These are phyloP conservation scores for Stagonosporopsis vannaccii DNA, from an alignment of 2,329 filamentous ascomycete genomes.

Conservation along the genomic window DNA sequence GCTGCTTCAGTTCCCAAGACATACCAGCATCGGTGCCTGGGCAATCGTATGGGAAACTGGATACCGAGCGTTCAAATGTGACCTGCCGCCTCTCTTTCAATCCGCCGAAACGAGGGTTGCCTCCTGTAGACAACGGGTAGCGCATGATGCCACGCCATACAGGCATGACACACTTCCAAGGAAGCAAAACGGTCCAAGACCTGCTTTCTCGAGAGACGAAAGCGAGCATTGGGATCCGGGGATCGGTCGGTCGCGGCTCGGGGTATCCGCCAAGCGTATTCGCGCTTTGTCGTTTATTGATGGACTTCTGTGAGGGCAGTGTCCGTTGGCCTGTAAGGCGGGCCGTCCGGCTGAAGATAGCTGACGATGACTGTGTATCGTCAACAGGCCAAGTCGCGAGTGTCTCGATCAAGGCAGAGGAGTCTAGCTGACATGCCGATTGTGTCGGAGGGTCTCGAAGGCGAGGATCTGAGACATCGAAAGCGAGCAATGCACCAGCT, in stretches of 20 bases:
- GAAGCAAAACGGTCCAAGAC: constrained; percentile 83
- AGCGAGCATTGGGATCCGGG: constrained; percentile 78
- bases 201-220: constrained; percentile 64
- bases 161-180: constrained; percentile 86
- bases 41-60: constrained; percentile 89
- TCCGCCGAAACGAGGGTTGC: constrained; percentile 83
- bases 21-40: constrained; percentile 80
- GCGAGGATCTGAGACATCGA: constrained; percentile 80
- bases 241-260: constrained; percentile 66
- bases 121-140: constrained; percentile 78
- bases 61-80: constrained; percentile 76
- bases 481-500: constrained; percentile 71
- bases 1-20: constrained; percentile 76
- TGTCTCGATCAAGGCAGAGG: constrained; percentile 56
- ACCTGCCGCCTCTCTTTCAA: constrained; percentile 81
- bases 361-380: constrained; percentile 53
- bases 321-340: constrained; percentile 71
- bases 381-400: constrained; percentile 75
- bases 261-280: constrained; percentile 70
- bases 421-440: constrained; percentile 38
- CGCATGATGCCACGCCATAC: constrained; percentile 89
- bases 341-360: constrained; percentile 72
- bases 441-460: constrained; percentile 76
- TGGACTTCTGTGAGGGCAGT: constrained; percentile 76
- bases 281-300: constrained; percentile 77